Base-by-base conservation (phyloP, 2,329 filamentous ascomycete species). In the Septoria petroselini region DNA sequence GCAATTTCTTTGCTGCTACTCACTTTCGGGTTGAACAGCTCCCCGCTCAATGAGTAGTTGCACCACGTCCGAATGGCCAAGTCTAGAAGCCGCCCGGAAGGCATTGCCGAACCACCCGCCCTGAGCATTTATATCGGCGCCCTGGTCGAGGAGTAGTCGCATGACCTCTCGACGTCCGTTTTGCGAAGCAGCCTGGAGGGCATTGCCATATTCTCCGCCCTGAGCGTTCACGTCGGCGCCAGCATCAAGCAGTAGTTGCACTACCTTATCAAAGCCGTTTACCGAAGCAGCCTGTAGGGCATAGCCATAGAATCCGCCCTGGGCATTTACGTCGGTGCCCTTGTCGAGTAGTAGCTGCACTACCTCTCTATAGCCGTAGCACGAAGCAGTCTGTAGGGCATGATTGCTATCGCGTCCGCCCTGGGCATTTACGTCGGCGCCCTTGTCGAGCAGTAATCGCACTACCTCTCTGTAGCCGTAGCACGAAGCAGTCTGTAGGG, bases 391-490 rank as follows among this genome's bases (percentile, higher is more conserved):
- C n/a, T 46, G 38, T 5, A 60, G 46, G n/a, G 45, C 37, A n/a
- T n/a, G n/a, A 29, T 23, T 52, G 19, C 50, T 38, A 41, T 50
- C 52, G 9, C 17, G 31, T 15, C 52, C 51, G 19, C 37, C 44
- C 23, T 54, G 34, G 14, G 39, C 48, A 33, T 61, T 55, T 17
- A 57, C 53, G 33, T 61, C 35, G 15, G 55, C 57, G 21, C 54
- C 59, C 9, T 40, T 7, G n/a, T 48, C 41, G 29, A 61, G 29
- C n/a, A 62, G 51, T n/a, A 55, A 27, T 45, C 45, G 30, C 8
- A 58, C 49, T 15, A 52, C 44, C 31, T 50, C 37, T 15, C 7
- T 17, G 11, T 18, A 9, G 18, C 48, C 44, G 15, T 41, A 27
- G 2, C 7, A 19, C n/a, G 42, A 55, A 14, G 58, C 58, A 17